Conservation (phyloP, 148 eudicot genomes). For the Rhododendron mucronatum region DNA sequence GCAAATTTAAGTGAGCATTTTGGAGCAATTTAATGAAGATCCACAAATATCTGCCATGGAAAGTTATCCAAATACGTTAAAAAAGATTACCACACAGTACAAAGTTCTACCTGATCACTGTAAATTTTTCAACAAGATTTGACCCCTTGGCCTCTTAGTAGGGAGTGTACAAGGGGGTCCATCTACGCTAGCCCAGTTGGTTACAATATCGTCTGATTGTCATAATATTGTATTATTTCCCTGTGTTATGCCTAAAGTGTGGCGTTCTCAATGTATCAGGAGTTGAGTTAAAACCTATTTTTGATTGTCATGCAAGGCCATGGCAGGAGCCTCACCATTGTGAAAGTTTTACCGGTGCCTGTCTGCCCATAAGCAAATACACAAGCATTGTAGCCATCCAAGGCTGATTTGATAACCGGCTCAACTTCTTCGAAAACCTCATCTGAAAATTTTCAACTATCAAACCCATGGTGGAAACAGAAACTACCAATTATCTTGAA, state of each 20-base stretch:
- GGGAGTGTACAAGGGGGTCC: neutral
- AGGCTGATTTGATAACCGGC: neutral
- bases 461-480: neutral
- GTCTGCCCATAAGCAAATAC: neutral
- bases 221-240: neutral
- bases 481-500: neutral
- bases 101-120: neutral
- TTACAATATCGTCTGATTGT: neutral
- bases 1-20: neutral
- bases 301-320: neutral
- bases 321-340: neutral
- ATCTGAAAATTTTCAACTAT: neutral
- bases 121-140: neutral
- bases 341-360: neutral
- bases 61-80: neutral
- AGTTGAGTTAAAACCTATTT: neutral
- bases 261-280: neutral
- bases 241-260: neutral
- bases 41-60: neutral
- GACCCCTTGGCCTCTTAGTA: neutral
- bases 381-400: neutral
- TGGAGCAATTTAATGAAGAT: neutral
- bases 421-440: neutral
- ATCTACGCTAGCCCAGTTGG: neutral
- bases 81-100: neutral